Evolutionary conservation across 805 yeast genomes (phyloP), one percentile per base, ranked within the genome.

Genomic region (Pichia gijzeniarum): DNA sequence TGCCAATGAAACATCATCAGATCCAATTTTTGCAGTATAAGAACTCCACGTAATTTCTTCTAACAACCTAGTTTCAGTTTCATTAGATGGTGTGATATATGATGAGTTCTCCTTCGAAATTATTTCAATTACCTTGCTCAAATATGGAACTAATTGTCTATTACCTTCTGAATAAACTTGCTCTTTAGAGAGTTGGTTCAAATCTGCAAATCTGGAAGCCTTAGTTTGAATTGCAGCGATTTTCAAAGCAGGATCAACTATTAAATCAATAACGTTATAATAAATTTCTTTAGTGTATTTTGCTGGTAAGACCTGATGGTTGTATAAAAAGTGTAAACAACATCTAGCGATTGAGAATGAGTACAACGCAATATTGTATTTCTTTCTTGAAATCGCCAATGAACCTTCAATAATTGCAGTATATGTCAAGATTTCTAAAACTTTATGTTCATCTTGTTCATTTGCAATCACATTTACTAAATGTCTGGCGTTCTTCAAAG

Each of bases 1-100:
- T 36, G 72, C 66, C 57, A 73, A 74, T 0, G 95, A 85, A 38
- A 88, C 70, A 49, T 86, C 88, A 42, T 86, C 83, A 53, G 86
- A 86, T 49, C 72, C 68, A 20, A 90, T 68, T 5, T 58, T 58
- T 0, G 96, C 95, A 9, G 71, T 65, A 54, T 74, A 76, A 41
- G 65, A 62, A 49, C 75, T 65, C 82, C 82, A 77, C n/a, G 62
- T 49, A 32, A 77, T 63, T 12, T 69, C 57, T 25, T 63, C 55
- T 17, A 64, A 53, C 19, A 60, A 38, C 30, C 50, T 43, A 3
- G 48, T 45, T 14, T 50, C 57, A 10, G 43, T 39, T 12, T 38
- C 46, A n/a, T 49, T 48, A 4, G 54, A 39, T n/a, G 57, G 56
- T 3, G 69, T 58, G 16, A 76, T 66, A 51, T 67, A 67, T 5